Base-by-base conservation (phyloP, 352 stramenopile genomes). In the Pythium vanterpoolii region DNA sequence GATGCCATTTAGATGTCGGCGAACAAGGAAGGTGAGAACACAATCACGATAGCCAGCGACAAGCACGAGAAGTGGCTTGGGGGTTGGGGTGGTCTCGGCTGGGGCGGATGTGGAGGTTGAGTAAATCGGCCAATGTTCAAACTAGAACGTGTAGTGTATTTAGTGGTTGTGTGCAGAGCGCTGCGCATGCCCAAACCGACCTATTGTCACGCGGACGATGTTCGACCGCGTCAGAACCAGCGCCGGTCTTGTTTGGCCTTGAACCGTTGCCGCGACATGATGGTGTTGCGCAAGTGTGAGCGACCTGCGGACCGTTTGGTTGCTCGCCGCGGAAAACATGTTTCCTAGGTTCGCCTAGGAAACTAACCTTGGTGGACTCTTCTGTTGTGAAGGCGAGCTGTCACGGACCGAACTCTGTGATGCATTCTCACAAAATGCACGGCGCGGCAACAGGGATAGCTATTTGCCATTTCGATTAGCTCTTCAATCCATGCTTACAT, bases 11-110 rank as follows among this genome's bases (percentile, higher is more conserved):
- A 51, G 45, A 51, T 51, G 45, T 38, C 0, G 23, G 38, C 24
- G 7, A 51, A 19, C 28, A 51, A 51, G 45, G 45, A 51, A 51
- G 45, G 45, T 9, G 45, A 51, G 6, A 9, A 51, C 28, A 13
- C 45, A 4, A 36, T 51, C 45, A 36, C 45, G 8, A 36, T 51
- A 10, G 45, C 45, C 45, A 38, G 5, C 26, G 45, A 51, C 45
- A 51, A 51, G 23, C 47, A 55, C 16, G 47, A 55, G 24, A 11
- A 33, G 14, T 55, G 1, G 30, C 27, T 31, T 28, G n/a, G 13
- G 26, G 18, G 45, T 5, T 50, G 48, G 28, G 30, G 48, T 5
- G 28, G 28, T 6, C n/a, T n/a, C n/a, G n/a, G n/a, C n/a, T 42
- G 31, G 36, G 49, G 31, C 10, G 33, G 49, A 23, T 56, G 18